These are phyloP conservation scores for Hyaloscypha variabilis DNA, from an alignment of 495 filamentous ascomycete species.

Conservation along the genomic window DNA sequence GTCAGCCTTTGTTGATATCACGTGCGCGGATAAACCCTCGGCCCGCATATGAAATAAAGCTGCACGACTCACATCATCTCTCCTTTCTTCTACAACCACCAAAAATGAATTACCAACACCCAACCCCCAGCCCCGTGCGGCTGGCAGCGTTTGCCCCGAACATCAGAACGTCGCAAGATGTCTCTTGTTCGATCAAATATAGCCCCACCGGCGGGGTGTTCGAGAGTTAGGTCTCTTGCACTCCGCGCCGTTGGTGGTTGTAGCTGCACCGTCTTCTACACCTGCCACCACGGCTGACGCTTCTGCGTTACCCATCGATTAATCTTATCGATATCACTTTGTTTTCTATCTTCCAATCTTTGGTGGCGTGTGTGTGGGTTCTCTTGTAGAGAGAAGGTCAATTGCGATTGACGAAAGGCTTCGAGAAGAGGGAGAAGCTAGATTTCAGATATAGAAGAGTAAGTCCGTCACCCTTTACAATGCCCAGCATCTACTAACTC, in stretches of 20 bases:
- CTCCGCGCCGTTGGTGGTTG: slow-evolving; percentile 41
- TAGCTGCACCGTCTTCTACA: slow-evolving; percentile 2
- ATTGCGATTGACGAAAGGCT: slow-evolving; percentile 29
- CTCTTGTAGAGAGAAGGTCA: slow-evolving; percentile 21
- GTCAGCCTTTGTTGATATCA: neutral
- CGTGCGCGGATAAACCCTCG: slow-evolving; percentile 6
- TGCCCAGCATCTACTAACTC: neutral
- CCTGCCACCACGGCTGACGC: slow-evolving; percentile 34
- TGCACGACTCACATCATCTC: slow-evolving; percentile 15
- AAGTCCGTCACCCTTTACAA: slow-evolving; percentile 4
- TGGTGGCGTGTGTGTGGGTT: slow-evolving; percentile 12
- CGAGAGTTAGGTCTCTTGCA: slow-evolving; percentile 50
- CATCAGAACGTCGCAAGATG: slow-evolving; percentile 40
- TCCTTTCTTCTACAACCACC: slow-evolving; percentile 26
- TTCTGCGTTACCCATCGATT: slow-evolving; percentile 25
- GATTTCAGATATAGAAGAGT: slow-evolving; percentile 22
- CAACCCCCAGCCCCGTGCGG: slow-evolving; percentile 37
- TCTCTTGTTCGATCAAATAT: slow-evolving; percentile 46
- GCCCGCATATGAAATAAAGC: slow-evolving; percentile 15
- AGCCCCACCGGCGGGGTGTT: slow-evolving; percentile 79
- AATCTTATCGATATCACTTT: slow-evolving; percentile 23
- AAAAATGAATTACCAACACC: slow-evolving; percentile 33
- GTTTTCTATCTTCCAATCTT: slow-evolving; percentile 25
- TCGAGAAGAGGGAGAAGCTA: neutral
- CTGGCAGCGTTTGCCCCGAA: slow-evolving; percentile 28